Evolutionary conservation across 805 yeast species (phyloP), one percentile per base, ranked within the genome.

Genomic region (Komagataella populi): DNA sequence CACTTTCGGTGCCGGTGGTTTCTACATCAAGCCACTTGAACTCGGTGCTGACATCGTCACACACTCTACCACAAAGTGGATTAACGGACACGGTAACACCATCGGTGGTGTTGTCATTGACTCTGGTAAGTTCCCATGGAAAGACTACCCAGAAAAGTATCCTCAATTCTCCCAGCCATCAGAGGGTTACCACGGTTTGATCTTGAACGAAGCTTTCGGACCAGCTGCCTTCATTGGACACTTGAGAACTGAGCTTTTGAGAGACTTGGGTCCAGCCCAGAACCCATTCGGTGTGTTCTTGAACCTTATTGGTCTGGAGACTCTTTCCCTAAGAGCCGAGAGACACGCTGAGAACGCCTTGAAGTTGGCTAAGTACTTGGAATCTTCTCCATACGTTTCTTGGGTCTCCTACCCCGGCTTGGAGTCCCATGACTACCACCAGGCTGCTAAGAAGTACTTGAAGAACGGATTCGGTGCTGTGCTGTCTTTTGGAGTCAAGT

Each of bases 1-100:
- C 79, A 90, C 98, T 17, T 90, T 90, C 61, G 98, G 96, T 64
- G 96, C 96, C 47, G 97, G 96, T 68, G 97, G 97, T 49, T 89
- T 70, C 72, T 78, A 86, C 60, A 78, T 87, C 54, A 81, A 77
- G 57, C 98, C 98, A 55, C 69, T 90, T 58, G 85, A 85, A 55
- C 84, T 78, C 61, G 97, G 97, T 57, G 97, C 88, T 48, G 96
- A 90, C 65, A 84, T 90, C 57, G 84, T 91, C 39, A 85, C 85
- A 18, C 96, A 90, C 68, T 89, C 96, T 55, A 96, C 96, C 51
- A 90, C 98, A 54, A 90, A 90, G 69, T 91, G 96, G 96, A 90
- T 90, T 58, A 96, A 96, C 56, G 98, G 97, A 54, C 97, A 90
- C 64, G 97, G 98, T 64, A 88, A 86, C 52, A 87, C 96, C 47